These are phyloP conservation scores for Acanthamoeba culbertsoni DNA, from an alignment of 208 protist species.

Conservation along the genomic window DNA sequence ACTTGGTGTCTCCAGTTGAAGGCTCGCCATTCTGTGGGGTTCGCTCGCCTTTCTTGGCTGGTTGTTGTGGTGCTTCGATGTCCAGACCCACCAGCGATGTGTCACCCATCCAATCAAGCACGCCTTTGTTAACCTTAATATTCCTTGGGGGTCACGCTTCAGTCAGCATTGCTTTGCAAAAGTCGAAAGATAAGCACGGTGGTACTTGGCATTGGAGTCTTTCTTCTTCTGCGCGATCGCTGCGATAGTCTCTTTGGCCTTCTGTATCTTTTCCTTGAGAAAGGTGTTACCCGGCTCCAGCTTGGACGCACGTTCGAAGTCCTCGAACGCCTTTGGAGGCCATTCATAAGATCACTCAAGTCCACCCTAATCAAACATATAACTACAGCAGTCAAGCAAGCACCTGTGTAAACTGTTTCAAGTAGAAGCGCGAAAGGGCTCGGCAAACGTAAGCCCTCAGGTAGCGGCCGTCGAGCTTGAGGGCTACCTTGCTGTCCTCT, in stretches of 20 bases:
- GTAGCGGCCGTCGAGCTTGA: constrained; percentile 20
- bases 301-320: constrained; percentile 20
- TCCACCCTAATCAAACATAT: not conserved
- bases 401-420: constrained; percentile 20
- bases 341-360: not conserved
- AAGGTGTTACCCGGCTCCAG: constrained; percentile 27
- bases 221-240: constrained; percentile 48
- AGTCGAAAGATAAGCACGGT: too few relatives aligned
- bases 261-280: not conserved
- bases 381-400: not conserved
- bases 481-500: constrained; percentile 24
- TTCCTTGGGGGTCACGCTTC: too few relatives aligned
- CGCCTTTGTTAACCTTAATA: constrained; percentile 17
- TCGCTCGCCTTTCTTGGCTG: not conserved
- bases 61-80: not conserved
- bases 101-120: constrained; percentile 37
- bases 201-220: constrained; percentile 19
- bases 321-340: not conserved
- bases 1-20: not conserved
- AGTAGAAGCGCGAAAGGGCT: constrained; percentile 17
- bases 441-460: constrained; percentile 2
- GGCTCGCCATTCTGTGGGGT: not conserved
- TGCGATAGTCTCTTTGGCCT: constrained; percentile 31
- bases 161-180: too few relatives aligned
- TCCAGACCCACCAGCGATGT: not conserved